Evolutionary conservation across 371 early-diverging fungal genomes (phyloP), one percentile per base, ranked within the genome.

Genomic region (Aphelidium insulamus): DNA sequence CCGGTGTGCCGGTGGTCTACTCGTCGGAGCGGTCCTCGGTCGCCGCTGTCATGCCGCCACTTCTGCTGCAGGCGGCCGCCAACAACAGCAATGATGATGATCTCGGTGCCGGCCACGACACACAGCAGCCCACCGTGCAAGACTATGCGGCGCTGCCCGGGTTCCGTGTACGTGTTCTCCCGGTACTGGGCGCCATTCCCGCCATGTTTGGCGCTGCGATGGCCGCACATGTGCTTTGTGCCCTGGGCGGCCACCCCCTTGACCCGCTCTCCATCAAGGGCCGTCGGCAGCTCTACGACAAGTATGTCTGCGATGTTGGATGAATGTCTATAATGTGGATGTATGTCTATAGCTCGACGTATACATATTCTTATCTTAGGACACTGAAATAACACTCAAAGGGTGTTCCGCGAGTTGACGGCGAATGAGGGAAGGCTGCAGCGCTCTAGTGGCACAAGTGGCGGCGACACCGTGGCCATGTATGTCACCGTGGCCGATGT

Each of bases 121-220:
- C 66, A 24, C 73, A 76, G 34, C 66, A 72, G 19, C 67, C 66
- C 25, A 72, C 77, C 26, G 76, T 84, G 2, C 77, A 81, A 33
- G 79, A 91, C 31, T 88, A 71, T 47, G 69, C 88, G 2, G 69
- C 78, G 5, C 56, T 88, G 14, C 88, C 87, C 1, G 77, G 83
- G 33, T 87, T 88, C 38, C 62, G 88, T 30, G 62, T 76, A 5
- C 71, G 85, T 30, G 73, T 87, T 36, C 44, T 80, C 5, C 82
- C 84, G 8, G 87, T 90, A 5, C 47, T 92, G 15, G 87, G 79
- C 18, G 82, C 91, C 0, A 52, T 92, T 22, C 88, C 92, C 0
- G 84, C 86, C 11, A 72, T 90, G 50, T 92, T 88, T 56, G 92
- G 90, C 12, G 76, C 75, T 58, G 57, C 82, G 8, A 73, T 92